A percentile compares a stretch with the other conserved stretches of the same genome.
Evolutionary conservation across 768 basidiomycete genomes (phyloP).

Genomic region (Dictyophora rubrovolvata): DNA sequence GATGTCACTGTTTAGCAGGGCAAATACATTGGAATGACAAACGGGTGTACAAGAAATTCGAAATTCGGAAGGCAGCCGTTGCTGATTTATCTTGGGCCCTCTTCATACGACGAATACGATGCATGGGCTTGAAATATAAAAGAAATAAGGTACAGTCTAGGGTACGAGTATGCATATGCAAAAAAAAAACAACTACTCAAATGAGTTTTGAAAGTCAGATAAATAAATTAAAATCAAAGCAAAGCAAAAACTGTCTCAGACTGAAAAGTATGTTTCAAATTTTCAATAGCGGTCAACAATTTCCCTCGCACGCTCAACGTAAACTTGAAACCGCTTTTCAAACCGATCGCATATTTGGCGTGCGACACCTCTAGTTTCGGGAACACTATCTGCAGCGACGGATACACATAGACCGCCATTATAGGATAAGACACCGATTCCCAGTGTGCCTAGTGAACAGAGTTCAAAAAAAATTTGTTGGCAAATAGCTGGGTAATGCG

Average conservation of each 20-base stretch:
- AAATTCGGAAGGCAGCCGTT: no score
- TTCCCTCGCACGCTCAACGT: not conserved
- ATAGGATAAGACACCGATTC: not conserved
- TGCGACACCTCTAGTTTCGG: not conserved
- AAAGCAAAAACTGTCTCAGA: not conserved
- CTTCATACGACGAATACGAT: no score
- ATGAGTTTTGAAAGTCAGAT: no score
- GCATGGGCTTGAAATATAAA: no score
- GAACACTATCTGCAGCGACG: not conserved
- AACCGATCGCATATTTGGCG: not conserved
- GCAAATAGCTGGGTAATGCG: not conserved
- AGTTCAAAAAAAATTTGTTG: not conserved
- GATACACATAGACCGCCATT: not conserved
- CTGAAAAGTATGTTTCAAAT: not conserved
- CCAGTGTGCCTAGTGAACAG: not conserved
- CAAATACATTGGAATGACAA: no score
- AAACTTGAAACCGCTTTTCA: not conserved
- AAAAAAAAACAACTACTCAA: no score
- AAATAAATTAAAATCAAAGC: no score
- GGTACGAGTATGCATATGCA: no score
- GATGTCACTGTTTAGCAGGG: no score
- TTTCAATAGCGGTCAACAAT: not conserved
- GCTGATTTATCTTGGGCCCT: no score
- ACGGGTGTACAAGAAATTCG: no score
- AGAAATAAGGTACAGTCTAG: no score